Percentiles rank a stretch among this genome's conserved stretches.
These are phyloP conservation scores for Pseudogymnoascus sp. DNA, from an alignment of 2,329 filamentous ascomycete species.

Conservation along the genomic window DNA sequence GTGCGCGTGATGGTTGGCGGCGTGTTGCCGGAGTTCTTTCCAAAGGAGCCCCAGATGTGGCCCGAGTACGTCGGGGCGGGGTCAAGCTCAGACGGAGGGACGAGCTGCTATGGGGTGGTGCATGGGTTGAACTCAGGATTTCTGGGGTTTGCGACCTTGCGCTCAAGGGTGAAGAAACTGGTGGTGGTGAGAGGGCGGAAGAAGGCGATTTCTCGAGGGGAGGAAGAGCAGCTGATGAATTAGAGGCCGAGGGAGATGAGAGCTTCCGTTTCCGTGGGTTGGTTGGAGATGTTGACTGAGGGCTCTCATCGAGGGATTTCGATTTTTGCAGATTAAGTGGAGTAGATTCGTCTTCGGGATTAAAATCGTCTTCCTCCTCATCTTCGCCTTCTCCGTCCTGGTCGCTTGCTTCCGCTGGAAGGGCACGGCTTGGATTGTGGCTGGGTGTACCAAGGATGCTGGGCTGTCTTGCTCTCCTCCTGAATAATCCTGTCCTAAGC, in stretches of 20 bases:
- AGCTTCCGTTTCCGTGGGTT: constrained; percentile 47
- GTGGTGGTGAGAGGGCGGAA: background rate
- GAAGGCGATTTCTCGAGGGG: constrained; percentile 10
- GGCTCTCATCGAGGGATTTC: constrained; percentile 22
- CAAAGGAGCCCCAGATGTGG: background rate
- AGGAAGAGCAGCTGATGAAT: constrained; percentile 19
- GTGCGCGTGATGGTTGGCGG: constrained; percentile 16
- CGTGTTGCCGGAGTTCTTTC: background rate
- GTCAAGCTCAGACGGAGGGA: constrained; percentile 9
- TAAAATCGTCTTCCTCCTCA: constrained; percentile 43
- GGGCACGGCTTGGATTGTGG: background rate
- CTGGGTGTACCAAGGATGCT: constrained; percentile 44
- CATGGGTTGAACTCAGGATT: constrained; percentile 27
- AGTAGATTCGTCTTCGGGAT: constrained; percentile 60
- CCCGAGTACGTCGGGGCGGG: background rate
- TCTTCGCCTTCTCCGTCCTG: constrained; percentile 32
- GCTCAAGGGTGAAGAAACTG: constrained; percentile 8
- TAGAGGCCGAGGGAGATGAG: constrained; percentile 23
- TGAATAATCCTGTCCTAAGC: constrained; percentile 49
- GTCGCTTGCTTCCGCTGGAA: constrained; percentile 26
- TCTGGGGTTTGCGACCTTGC: constrained; percentile 18
- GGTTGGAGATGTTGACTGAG: constrained; percentile 26
- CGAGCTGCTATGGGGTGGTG: constrained; percentile 27
- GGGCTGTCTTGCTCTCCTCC: constrained; percentile 48
- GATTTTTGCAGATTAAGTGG: constrained; percentile 46